Evolutionary conservation across 2,329 filamentous ascomycete genomes (phyloP).

Genomic region (Penicillium oxalicum): DNA sequence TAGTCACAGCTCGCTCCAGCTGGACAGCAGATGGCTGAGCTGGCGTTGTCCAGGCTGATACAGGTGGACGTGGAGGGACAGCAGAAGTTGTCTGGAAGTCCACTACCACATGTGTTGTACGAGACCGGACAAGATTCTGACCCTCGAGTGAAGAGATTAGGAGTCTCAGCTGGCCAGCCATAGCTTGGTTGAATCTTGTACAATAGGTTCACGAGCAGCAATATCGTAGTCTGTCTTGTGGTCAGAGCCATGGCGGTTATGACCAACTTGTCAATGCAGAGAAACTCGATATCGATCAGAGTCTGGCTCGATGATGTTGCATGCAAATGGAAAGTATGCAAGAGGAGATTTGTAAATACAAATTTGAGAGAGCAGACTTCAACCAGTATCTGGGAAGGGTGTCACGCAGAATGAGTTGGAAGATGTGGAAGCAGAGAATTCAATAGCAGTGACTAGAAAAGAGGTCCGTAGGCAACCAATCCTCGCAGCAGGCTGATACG

Average conservation of each 20-base stretch:
- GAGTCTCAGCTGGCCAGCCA: conserved; percentile 8
- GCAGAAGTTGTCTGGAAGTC: conserved; percentile 40
- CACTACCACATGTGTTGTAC: conserved; percentile 33
- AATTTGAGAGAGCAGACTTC: not conserved
- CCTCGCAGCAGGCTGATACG: conserved; percentile 5
- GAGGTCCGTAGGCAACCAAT: conserved; percentile 2
- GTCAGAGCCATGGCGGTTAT: conserved; percentile 4
- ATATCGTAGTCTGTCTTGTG: conserved; percentile 7
- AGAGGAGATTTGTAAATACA: no score
- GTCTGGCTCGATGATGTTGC: not conserved
- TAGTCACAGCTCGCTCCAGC: conserved; percentile 35
- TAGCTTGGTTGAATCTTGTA: conserved; percentile 17
- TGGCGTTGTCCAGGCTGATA: conserved; percentile 37
- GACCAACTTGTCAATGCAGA: conserved; percentile 12
- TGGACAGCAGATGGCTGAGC: conserved; percentile 45
- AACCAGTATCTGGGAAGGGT: not conserved
- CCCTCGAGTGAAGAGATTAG: conserved; percentile 19
- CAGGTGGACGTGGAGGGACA: conserved; percentile 39
- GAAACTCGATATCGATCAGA: not conserved
- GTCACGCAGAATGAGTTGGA: not conserved
- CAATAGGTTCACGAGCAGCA: conserved; percentile 23
- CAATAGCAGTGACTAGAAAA: not conserved
- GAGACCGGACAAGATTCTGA: conserved; percentile 28
- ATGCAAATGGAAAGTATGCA: no score
- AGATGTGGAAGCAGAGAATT: not conserved